phyloP scores from a whole-genome alignment of 805 yeast genomes.

The Sugiyamaella americana region DNA sequence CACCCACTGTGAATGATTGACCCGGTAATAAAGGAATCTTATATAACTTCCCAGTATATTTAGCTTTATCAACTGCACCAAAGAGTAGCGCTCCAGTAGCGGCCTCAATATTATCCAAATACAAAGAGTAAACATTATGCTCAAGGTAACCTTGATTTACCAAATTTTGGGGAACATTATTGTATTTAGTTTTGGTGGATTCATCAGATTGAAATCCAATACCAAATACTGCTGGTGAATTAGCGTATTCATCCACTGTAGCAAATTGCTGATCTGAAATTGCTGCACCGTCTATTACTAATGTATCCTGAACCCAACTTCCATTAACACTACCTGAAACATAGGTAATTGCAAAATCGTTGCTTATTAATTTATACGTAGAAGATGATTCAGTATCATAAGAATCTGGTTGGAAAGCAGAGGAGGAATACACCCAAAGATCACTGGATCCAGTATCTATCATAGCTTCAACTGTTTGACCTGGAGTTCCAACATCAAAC shows the following conservation, averaged over 20 bases:
- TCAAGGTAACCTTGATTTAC: constrained; percentile 41
- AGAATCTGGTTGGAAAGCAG: constrained; percentile 50
- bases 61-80: constrained; percentile 48
- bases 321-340: constrained; percentile 41
- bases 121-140: constrained; percentile 42
- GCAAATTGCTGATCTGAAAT: neutral
- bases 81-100: constrained; percentile 39
- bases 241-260: neutral
- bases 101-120: constrained; percentile 34
- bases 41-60: constrained; percentile 37
- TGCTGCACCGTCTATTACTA: constrained; percentile 24
- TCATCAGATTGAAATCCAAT: constrained; percentile 18
- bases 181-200: constrained; percentile 35
- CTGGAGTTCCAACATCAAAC: constrained; percentile 51
- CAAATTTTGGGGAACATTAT: constrained; percentile 60
- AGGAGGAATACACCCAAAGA: constrained; percentile 48
- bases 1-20: constrained; percentile 11
- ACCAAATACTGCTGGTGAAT: constrained; percentile 24
- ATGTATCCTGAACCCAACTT: constrained; percentile 54
- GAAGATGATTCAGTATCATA: constrained; percentile 14
- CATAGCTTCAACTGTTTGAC: constrained; percentile 46
- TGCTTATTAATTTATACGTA: constrained; percentile 20
- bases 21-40: constrained; percentile 22
- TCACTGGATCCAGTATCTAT: constrained; percentile 72
- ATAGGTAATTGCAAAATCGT: constrained; percentile 23